A percentile compares a stretch with the other conserved stretches of the same genome.
Conservation (phyloP, 495 filamentous ascomycete species). For the Tuber melanosporum region DNA sequence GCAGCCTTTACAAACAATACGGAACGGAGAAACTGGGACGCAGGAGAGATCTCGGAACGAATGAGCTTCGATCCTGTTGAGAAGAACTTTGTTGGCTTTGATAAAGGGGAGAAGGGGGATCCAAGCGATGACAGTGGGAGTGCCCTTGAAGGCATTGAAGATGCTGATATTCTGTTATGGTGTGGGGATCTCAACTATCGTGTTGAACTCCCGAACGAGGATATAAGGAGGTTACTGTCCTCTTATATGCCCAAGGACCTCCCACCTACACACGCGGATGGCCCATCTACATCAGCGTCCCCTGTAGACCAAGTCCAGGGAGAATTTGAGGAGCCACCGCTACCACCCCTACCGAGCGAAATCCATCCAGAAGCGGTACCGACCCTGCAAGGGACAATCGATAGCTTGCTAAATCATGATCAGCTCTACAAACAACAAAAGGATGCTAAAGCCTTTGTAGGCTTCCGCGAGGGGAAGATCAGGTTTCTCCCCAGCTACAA, state of each 20-base stretch:
- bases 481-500: constrained; percentile 89
- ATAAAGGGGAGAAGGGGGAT: constrained; percentile 44
- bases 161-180: constrained; percentile 91
- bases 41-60: constrained; percentile 63
- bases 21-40: constrained; percentile 87
- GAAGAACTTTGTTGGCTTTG: constrained; percentile 51
- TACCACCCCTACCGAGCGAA: constrained; percentile 24
- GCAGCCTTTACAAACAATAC: constrained; percentile 74
- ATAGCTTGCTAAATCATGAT: constrained; percentile 82
- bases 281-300: constrained; percentile 16
- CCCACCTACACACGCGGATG: constrained; percentile 31
- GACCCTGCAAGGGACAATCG: constrained; percentile 73
- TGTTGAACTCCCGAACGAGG: constrained; percentile 80
- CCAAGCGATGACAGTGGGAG: background rate
- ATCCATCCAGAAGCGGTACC: constrained; percentile 41
- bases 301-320: constrained; percentile 19
- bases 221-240: constrained; percentile 71
- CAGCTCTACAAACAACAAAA: constrained; percentile 71
- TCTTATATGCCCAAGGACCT: constrained; percentile 40
- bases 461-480: constrained; percentile 85
- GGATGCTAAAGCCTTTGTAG: constrained; percentile 72
- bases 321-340: constrained; percentile 3
- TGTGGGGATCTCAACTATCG: constrained; percentile 96
- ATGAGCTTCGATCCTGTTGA: constrained; percentile 67
- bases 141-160: constrained; percentile 61